phyloP scores from a whole-genome alignment of 441 rosid genomes.

The Syzygium malaccense region DNA sequence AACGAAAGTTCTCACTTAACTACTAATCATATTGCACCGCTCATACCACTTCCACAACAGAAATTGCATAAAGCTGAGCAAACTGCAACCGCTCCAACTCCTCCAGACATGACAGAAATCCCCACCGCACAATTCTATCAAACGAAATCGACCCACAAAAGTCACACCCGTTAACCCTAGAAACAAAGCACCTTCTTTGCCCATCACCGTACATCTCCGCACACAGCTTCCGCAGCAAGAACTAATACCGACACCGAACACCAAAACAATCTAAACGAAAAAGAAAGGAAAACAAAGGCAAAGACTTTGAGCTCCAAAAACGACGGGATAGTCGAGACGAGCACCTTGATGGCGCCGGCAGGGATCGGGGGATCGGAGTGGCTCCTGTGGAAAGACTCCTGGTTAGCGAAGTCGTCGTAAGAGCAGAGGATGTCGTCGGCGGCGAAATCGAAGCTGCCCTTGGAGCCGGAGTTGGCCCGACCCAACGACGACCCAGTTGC shows the following conservation, averaged over 20 bases:
- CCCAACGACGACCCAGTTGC: conserved; percentile 77
- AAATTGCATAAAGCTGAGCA: background rate
- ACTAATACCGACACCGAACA: background rate
- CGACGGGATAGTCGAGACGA: background rate
- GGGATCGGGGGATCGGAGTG: conserved; percentile 45
- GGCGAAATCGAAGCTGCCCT: conserved; percentile 79
- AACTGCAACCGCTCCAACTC: background rate
- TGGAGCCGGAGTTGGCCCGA: conserved; percentile 52
- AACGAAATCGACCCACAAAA: background rate
- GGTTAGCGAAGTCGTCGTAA: conserved; percentile 62
- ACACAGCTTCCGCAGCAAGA: background rate
- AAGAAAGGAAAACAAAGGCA: background rate
- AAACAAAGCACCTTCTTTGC: background rate
- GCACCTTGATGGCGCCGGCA: conserved; percentile 46
- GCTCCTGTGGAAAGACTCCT: conserved; percentile 55
- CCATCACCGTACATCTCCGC: background rate
- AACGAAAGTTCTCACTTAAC: background rate
- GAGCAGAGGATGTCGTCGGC: conserved; percentile 95
- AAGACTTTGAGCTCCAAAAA: background rate
- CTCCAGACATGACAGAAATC: background rate
- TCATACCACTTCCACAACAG: background rate
- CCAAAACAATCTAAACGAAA: background rate
- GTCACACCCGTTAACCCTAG: background rate
- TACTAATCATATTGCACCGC: background rate
- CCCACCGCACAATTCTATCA: background rate